Percentiles rank a stretch among this genome's conserved stretches.
Evolutionary conservation across 108 stramenopile genomes (phyloP).

Genomic region (Aurantiochytrium sp.): DNA sequence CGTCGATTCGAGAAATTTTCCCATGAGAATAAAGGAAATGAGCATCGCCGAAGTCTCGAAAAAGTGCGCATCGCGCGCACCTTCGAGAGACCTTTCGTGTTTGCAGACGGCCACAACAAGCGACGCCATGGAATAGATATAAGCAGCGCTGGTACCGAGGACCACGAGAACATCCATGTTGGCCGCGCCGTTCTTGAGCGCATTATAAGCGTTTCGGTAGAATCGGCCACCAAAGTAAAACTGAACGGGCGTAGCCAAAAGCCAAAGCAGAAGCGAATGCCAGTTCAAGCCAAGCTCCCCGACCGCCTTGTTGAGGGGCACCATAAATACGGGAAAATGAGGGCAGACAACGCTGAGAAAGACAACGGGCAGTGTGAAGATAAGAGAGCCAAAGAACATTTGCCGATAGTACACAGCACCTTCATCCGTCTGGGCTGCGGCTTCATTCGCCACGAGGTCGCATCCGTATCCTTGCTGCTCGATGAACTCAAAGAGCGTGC

Average conservation of each 20-base stretch:
- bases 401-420: not conserved
- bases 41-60: slow-evolving; percentile 94
- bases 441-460: not conserved
- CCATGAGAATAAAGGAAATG: slow-evolving; percentile 86
- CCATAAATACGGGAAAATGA: not conserved
- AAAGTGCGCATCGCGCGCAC: slow-evolving; percentile 41
- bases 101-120: not conserved
- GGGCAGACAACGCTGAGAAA: slow-evolving; percentile 16
- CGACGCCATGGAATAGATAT: slow-evolving; percentile 58
- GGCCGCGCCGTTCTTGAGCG: slow-evolving; percentile 41
- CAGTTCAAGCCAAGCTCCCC: slow-evolving; percentile 16
- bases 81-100: not conserved
- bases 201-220: slow-evolving; percentile 67
- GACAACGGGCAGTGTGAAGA: slow-evolving; percentile 7
- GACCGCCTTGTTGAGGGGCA: not conserved
- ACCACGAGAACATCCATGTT: slow-evolving; percentile 92
- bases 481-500: not conserved
- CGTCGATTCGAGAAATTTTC: slow-evolving; percentile 75
- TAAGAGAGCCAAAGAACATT: slow-evolving; percentile 3
- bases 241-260: slow-evolving; percentile 72
- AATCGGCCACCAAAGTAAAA: slow-evolving; percentile 73
- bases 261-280: slow-evolving; percentile 49
- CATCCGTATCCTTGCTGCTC: not conserved
- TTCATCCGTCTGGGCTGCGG: not conserved
- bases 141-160: slow-evolving; percentile 79